Evolutionary conservation across 306 rosid genomes (phyloP).

Genomic region (Begonia masoniana): DNA sequence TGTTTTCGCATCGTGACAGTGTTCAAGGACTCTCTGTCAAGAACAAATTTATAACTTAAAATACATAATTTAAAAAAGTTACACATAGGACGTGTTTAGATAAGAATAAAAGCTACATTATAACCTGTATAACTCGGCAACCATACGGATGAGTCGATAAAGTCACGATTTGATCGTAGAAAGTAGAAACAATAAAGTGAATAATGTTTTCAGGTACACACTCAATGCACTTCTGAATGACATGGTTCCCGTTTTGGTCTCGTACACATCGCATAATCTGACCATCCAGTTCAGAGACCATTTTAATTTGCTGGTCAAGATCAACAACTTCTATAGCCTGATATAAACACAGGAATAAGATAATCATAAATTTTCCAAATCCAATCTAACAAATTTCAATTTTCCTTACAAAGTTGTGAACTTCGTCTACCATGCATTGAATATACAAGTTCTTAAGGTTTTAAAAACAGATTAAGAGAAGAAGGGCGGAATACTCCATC

Average conservation of each 20-base stretch:
- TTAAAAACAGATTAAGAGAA: too few relatives aligned
- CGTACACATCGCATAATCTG: conserved; percentile 96
- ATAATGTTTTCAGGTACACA: conserved; percentile 84
- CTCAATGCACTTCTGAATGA: conserved; percentile 93
- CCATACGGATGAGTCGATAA: conserved; percentile 98
- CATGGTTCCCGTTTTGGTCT: conserved; percentile 99
- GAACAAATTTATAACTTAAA: background rate
- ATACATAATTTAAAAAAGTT: too few relatives aligned
- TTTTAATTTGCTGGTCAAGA: conserved; percentile 73
- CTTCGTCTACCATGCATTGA: too few relatives aligned
- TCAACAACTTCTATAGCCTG: conserved; percentile 96
- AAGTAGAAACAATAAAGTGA: conserved; percentile 72
- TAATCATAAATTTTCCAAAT: too few relatives aligned
- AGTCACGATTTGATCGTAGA: conserved; percentile 84
- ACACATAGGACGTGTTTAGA: background rate
- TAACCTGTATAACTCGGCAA: conserved; percentile 89
- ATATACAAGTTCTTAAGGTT: too few relatives aligned
- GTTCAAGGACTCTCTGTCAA: conserved; percentile 86
- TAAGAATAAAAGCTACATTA: background rate
- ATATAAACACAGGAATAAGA: too few relatives aligned
- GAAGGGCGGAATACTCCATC: too few relatives aligned
- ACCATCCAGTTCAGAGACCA: conserved; percentile 88
- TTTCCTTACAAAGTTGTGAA: too few relatives aligned
- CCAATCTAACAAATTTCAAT: too few relatives aligned
- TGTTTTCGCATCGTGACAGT: conserved; percentile 54